These are phyloP conservation scores for Annulohypoxylon stygium DNA, from an alignment of 495 filamentous ascomycete species.

Conservation along the genomic window DNA sequence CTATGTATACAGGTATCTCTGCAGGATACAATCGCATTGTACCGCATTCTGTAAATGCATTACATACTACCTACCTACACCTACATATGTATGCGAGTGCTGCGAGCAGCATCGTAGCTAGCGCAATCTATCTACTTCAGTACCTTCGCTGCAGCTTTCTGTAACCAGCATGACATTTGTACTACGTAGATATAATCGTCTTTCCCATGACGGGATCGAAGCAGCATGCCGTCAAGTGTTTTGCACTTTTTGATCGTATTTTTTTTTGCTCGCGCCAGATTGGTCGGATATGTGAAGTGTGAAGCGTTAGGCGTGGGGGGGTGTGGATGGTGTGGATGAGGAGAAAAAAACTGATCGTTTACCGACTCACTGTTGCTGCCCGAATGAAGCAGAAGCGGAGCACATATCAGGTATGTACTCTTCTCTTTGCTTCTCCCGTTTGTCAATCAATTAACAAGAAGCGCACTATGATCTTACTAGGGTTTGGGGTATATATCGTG, in stretches of 20 bases:
- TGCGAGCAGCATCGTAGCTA: conserved; percentile 19
- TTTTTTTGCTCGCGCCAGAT: conserved; percentile 25
- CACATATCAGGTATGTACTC: conserved; percentile 30
- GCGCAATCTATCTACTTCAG: conserved; percentile 25
- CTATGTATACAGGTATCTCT: conserved; percentile 5
- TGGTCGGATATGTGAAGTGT: conserved; percentile 21
- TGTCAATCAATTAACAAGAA: conserved; percentile 46
- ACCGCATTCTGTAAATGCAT: conserved; percentile 32
- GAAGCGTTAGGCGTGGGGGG: conserved; percentile 25
- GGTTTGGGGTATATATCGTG: conserved; percentile 20
- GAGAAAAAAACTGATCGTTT: conserved; percentile 47
- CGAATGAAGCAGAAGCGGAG: conserved; percentile 54
- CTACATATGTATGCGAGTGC: conserved; percentile 38
- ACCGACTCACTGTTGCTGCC: conserved; percentile 59
- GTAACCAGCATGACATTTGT: conserved; percentile 20
- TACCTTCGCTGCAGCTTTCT: conserved; percentile 24
- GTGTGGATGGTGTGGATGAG: conserved; percentile 40
- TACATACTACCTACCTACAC: background rate
- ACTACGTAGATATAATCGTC: conserved; percentile 1
- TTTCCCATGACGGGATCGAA: conserved; percentile 16
- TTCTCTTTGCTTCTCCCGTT: conserved; percentile 47
- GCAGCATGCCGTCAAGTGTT: conserved; percentile 7
- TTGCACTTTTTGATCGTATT: conserved; percentile 7
- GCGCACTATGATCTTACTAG: conserved; percentile 28
- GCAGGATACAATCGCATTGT: conserved; percentile 43